Conservation (phyloP, 164 flowering plant genomes). For the Aristolochia contorta region DNA sequence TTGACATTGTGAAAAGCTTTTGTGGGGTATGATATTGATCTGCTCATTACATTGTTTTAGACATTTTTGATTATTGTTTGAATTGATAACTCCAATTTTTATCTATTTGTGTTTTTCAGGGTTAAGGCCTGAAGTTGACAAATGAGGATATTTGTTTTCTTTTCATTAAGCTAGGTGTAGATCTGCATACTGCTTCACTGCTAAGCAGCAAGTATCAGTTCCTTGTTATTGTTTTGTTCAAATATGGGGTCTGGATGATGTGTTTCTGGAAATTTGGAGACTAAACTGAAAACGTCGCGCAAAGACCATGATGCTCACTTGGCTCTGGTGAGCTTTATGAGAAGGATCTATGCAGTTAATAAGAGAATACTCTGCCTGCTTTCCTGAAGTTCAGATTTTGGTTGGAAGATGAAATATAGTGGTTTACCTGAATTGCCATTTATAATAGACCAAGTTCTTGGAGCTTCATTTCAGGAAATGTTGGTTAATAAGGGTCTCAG, state of each 20-base stretch:
- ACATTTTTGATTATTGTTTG: not conserved
- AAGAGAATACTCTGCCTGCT: not conserved
- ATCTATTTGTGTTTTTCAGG: conserved; percentile 23
- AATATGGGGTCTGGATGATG: too few relatives aligned
- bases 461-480: conserved; percentile 9
- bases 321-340: conserved; percentile 1
- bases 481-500: conserved; percentile 39
- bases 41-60: not conserved
- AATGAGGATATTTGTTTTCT: conserved; percentile 16
- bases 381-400: too few relatives aligned
- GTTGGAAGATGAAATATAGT: not conserved
- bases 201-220: too few relatives aligned
- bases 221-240: too few relatives aligned
- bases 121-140: conserved; percentile 26
- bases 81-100: conserved; percentile 1
- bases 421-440: not conserved
- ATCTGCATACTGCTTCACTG: not conserved
- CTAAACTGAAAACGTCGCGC: too few relatives aligned
- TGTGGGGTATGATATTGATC: conserved; percentile 27
- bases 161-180: conserved; percentile 18
- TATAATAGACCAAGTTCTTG: conserved; percentile 5
- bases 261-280: too few relatives aligned
- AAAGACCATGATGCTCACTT: not conserved
- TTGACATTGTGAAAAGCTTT: conserved; percentile 19
- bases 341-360: conserved; percentile 2